These are phyloP conservation scores for Lactarius sp. DNA, from an alignment of 768 basidiomycete species.

Conservation along the genomic window DNA sequence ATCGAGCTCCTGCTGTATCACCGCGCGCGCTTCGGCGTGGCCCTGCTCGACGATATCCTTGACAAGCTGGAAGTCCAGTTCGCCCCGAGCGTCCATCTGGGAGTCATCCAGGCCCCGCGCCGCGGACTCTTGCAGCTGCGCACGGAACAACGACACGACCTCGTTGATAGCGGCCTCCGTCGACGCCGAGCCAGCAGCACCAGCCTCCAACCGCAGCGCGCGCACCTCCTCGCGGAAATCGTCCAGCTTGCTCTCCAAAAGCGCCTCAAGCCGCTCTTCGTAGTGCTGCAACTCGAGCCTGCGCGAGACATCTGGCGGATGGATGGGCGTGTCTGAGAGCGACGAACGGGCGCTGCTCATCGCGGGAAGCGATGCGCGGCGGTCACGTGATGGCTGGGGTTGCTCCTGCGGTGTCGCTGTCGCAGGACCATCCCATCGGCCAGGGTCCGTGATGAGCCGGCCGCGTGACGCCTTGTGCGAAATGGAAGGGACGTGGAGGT, in stretches of 20 bases:
- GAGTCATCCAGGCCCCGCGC: constrained; percentile 53
- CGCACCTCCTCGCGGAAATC: constrained; percentile 41
- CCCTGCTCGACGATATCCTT: constrained; percentile 64
- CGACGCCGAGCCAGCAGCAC: constrained; percentile 31
- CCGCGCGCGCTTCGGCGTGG: constrained; percentile 52
- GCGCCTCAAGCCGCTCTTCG: constrained; percentile 55
- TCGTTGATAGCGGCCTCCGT: constrained; percentile 62
- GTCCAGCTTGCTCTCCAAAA: constrained; percentile 67
- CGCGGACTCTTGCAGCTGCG: constrained; percentile 62
- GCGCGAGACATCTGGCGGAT: constrained; percentile 48
- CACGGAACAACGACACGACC: constrained; percentile 60
- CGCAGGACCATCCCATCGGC: constrained; percentile 31
- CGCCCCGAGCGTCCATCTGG: constrained; percentile 67
- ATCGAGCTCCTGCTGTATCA: constrained; percentile 57
- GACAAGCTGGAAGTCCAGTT: constrained; percentile 74
- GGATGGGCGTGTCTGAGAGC: constrained; percentile 40
- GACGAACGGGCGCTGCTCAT: constrained; percentile 45
- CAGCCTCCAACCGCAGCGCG: constrained; percentile 23
- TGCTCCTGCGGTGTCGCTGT: constrained; percentile 35
- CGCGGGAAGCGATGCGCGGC: constrained; percentile 38
- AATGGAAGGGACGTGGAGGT: constrained; percentile 63
- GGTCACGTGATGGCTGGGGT: constrained; percentile 33
- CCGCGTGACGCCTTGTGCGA: constrained; percentile 53
- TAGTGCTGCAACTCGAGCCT: constrained; percentile 54
- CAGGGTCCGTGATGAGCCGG: constrained; percentile 57